Evolutionary conservation across 2,329 filamentous ascomycete genomes (phyloP), one percentile per base, ranked within the genome.

Genomic region (Cercospora sp.): DNA sequence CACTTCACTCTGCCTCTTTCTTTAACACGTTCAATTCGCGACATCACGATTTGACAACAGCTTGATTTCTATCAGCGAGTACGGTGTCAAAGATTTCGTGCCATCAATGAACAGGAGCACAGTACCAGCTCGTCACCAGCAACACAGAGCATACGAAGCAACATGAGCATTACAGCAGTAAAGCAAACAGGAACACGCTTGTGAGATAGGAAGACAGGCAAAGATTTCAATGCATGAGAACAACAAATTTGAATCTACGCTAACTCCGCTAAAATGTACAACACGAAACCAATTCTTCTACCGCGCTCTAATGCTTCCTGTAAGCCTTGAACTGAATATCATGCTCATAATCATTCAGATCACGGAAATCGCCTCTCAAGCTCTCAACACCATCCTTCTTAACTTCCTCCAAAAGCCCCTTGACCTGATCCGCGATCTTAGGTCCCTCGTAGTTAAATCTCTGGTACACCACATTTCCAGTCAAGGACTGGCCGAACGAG

Each of bases 401-500:
- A 62, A 80, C 72, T 62, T 78, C 76, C 43, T 80, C 74, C 24
- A 83, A 67, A 32, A 81, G 79, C 2, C 66, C 71, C 59, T 73
- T 72, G 1, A 83, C 76, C 74, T 82, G 82, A 10, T 69, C 70
- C 5, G 85, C 81, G 70, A 85, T 81, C 2, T 75, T 76, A 69
- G 81, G 72, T 2, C 77, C 80, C 61, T 86, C 83, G 69, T 85
- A 88, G 0, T 86, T 85, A 73, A 88, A 88, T 64, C 83, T 84
- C 71, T 84, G 82, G 74, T 88, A 88, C 2, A 84, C 85, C 10
- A 82, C 81, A 69, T 83, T 82, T 0, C 85, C 84, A 0, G 86
- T 86, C 55, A 88, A 74, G 16, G 82, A 85, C 73, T 88, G 85
- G 0, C 86, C 86, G 70, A 88, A 89, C 0, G 80, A 79, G 55